phyloP scores from a whole-genome alignment of 2,329 filamentous ascomycete species.

The Colletotrichum incanum region DNA sequence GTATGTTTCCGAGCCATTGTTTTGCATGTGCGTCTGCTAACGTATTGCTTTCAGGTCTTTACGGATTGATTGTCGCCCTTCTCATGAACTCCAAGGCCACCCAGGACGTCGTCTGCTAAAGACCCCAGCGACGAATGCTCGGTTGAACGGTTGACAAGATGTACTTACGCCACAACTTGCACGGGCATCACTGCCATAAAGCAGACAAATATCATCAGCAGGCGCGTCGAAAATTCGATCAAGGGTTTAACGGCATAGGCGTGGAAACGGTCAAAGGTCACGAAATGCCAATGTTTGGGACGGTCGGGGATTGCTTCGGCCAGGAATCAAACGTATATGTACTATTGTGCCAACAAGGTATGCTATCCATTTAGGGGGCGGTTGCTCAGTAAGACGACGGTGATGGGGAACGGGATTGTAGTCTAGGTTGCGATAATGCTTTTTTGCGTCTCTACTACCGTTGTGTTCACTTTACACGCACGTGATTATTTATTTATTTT shows the following conservation, averaged over 20 bases:
- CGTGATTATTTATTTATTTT: neutral
- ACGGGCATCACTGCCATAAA: conserved; percentile 44
- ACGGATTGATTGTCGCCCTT: conserved; percentile 98
- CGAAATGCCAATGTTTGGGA: conserved; percentile 43
- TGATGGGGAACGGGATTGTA: conserved; percentile 59
- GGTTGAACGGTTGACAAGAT: conserved; percentile 55
- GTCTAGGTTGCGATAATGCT: conserved; percentile 56
- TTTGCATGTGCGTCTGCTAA: conserved; percentile 27
- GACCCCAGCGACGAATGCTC: conserved; percentile 44
- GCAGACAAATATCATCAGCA: conserved; percentile 45
- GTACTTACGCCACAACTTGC: conserved; percentile 49
- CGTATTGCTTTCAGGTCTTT: conserved; percentile 79
- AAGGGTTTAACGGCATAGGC: conserved; percentile 45
- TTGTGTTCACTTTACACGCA: neutral
- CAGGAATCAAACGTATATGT: conserved; percentile 59
- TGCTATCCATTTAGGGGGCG: conserved; percentile 56
- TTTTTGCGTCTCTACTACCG: conserved; percentile 28
- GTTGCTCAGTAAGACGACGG: conserved; percentile 63
- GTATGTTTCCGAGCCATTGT: conserved; percentile 66
- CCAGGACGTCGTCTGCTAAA: conserved; percentile 75
- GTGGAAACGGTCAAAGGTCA: conserved; percentile 43
- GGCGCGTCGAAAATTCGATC: conserved; percentile 45
- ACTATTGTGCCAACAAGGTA: conserved; percentile 64
- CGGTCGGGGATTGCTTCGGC: conserved; percentile 45
- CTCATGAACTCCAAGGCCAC: conserved; percentile 98